phyloP scores from a whole-genome alignment of 2,329 filamentous ascomycete species.

The Talaromyces sp. region DNA sequence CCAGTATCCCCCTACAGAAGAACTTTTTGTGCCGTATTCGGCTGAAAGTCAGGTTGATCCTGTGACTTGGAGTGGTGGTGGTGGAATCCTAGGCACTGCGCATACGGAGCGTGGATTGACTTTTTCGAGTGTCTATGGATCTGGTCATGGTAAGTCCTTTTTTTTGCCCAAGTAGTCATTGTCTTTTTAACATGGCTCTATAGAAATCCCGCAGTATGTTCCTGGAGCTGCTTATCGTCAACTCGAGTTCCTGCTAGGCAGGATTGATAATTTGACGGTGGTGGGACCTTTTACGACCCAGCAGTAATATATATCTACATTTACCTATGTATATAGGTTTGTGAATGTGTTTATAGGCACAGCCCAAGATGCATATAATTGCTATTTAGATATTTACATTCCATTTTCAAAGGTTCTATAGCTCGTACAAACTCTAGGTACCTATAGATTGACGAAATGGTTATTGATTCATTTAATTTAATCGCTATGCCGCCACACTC shows the following conservation, averaged over 20 bases:
- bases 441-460: too few relatives aligned
- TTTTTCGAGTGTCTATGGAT: constrained; percentile 16
- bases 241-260: constrained; percentile 72
- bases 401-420: too few relatives aligned
- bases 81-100: constrained; percentile 65
- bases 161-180: too few relatives aligned
- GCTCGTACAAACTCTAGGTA: too few relatives aligned
- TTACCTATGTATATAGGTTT: too few relatives aligned
- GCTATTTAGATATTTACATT: not conserved
- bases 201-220: constrained; percentile 15
- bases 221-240: constrained; percentile 64
- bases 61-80: constrained; percentile 54
- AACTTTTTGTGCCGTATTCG: constrained; percentile 51
- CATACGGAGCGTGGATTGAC: constrained; percentile 65
- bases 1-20: constrained; percentile 63
- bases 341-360: not conserved
- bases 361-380: too few relatives aligned
- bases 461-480: too few relatives aligned
- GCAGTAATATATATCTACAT: not conserved
- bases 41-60: constrained; percentile 34
- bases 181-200: too few relatives aligned
- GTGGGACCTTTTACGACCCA: constrained; percentile 13
- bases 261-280: constrained; percentile 34
- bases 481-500: too few relatives aligned
- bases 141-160: constrained; percentile 16